These are phyloP conservation scores for Microstegium vimineum DNA, from an alignment of 176 grass and related monocot species.

Conservation along the genomic window DNA sequence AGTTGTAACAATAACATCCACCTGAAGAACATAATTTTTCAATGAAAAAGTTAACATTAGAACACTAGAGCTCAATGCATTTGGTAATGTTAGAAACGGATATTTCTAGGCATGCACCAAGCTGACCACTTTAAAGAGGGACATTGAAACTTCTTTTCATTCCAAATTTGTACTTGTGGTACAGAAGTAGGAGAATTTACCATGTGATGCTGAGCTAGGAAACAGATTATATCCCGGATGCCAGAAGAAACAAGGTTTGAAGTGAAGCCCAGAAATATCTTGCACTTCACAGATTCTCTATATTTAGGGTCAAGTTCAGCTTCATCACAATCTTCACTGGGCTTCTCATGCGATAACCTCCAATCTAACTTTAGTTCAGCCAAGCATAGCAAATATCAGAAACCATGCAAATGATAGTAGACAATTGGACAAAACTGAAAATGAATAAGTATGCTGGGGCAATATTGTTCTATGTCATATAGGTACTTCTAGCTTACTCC, in stretches of 20 bases:
- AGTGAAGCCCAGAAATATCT: slow-evolving; percentile 97
- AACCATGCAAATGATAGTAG: not conserved
- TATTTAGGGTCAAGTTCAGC: slow-evolving; percentile 57
- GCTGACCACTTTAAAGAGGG: not conserved
- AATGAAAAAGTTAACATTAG: not conserved
- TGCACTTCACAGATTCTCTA: slow-evolving; percentile 86
- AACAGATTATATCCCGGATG: slow-evolving; percentile 70
- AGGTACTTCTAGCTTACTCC: not conserved
- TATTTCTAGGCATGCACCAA: not conserved
- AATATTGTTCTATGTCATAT: not conserved
- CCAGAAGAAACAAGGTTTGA: slow-evolving; percentile 93
- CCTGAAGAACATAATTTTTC: slow-evolving; percentile 36
- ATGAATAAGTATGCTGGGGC: not conserved
- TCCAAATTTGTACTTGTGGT: not conserved
- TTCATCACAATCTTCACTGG: slow-evolving; percentile 48
- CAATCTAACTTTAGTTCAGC: slow-evolving; percentile 71
- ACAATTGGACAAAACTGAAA: not conserved
- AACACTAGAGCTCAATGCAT: not conserved
- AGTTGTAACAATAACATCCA: slow-evolving; percentile 94
- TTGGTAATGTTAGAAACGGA: not conserved
- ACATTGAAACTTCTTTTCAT: not conserved
- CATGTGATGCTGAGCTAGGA: slow-evolving; percentile 87
- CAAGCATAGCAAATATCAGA: slow-evolving; percentile 1
- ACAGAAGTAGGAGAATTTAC: slow-evolving; percentile 42
- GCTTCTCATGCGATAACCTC: slow-evolving; percentile 73